Evolutionary conservation across 2,329 filamentous ascomycete species (phyloP), one percentile per base, ranked within the genome.

Genomic region (Whalleya microplaca): DNA sequence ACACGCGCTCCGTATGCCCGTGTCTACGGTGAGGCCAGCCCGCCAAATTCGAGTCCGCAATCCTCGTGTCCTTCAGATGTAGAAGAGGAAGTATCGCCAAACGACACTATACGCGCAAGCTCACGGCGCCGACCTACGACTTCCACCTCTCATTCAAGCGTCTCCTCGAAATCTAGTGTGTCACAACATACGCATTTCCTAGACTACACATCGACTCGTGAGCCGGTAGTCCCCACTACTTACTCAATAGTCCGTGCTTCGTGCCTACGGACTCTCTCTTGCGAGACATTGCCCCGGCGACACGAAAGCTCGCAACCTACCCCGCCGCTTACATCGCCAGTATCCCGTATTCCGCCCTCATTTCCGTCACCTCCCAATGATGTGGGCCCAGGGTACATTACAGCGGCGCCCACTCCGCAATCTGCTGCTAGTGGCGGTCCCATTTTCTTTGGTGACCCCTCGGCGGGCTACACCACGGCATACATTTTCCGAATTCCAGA

Each of bases 401-500:
- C 82, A 1, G 83, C 64, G 78, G 78, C 67, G 70, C 82, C 58
- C 76, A 82, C 53, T 76, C 82, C 40, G 77, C 70, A 71, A 54
- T 71, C 70, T 3, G 70, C 84, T 16, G 79, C 81, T 1, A 84
- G 84, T 2, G 86, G 85, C 2, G 86, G 86, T 0, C 85, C 86
- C 27, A 87, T 89, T 51, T 88, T 89, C 70, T 89, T 89, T 57
- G 86, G 86, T 27, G 86, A 89, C 65, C 79, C 84, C 1, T 70
- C 82, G 0, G 82, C 85, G 1, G 86, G 86, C 27, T 89, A 88
- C 71, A 89, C 86, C 0, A 89, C 86, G 0, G 86, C 86, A 14
- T 89, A 87, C 71, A 86, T 89, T 61, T 89, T 89, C 67, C 85
- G 86, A 21, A 86, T 89, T 42, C 83, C 86, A 6, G 86, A 89